Base-by-base conservation (phyloP, 768 basidiomycete species). In the Russula earlei region DNA sequence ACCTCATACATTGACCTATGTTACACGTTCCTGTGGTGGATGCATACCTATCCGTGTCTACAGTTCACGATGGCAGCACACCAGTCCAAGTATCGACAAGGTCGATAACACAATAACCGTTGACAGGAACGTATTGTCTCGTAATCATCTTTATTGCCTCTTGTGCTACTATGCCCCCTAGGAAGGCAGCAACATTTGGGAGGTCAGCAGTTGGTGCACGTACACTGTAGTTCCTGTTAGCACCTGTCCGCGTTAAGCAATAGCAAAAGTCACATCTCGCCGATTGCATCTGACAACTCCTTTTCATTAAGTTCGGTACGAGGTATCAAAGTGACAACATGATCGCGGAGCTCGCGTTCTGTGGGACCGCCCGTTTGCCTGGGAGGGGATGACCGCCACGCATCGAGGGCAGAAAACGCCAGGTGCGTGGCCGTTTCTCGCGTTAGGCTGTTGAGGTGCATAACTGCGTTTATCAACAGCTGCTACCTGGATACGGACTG, bases 121-220 rank as follows among this genome's bases (percentile, higher is more conserved):
- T 81, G 60, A 95, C 78, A 8, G 96, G 94, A 14, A 94, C 78
- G 67, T 99, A 99, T 70, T 99, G 96, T 64, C 82, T 84, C 55
- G 95, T 99, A 64, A 95, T 85, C 71, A 98, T 77, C 77, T 99
- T 98, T 77, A 98, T 98, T 6, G 84, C 83, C 67, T 99, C 96
- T 64, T 99, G 96, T 24, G 94, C 92, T 19, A 97, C 85, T 34
- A 98, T 69, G 2, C 96, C 96, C 1, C 96, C 96, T 0, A 97
- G 74, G 65, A 98, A 82, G 2, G 94, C 94, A 0, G 95, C 91
- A 2, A 85, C 93, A 62, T 93, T 98, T 6, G 95, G 95, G 3
- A 98, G 71, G 64, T 95, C 91, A 3, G 90, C 84, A 0, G 78
- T 83, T 2, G 87, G 89, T 8, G 91, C 76, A 2, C 92, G 86